phyloP scores from a whole-genome alignment of 139 green algal genomes.

The Chlamydomonas eustigma region DNA sequence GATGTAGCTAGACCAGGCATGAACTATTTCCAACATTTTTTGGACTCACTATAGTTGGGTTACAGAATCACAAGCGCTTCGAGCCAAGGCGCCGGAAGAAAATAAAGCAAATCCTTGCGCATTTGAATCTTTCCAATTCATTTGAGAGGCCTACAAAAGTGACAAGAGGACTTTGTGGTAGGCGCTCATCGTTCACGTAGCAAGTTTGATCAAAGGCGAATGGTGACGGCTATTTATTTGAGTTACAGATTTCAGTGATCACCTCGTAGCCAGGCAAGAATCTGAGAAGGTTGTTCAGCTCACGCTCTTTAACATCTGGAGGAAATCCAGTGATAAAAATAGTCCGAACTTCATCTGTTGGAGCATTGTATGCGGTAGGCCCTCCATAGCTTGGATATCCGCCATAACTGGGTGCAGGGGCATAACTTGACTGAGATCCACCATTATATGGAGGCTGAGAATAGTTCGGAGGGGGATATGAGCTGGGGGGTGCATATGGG shows the following conservation, averaged over 20 bases:
- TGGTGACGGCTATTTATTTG: no score
- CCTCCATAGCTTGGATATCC: not conserved
- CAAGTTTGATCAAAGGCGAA: no score
- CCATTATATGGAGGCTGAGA: not conserved
- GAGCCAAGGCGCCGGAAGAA: conserved; percentile 37
- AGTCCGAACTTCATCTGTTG: conserved; percentile 2
- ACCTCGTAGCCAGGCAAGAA: conserved; percentile 91
- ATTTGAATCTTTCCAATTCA: conserved; percentile 68
- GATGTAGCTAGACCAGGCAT: no score
- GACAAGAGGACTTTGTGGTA: not conserved
- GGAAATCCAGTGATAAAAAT: conserved; percentile 90
- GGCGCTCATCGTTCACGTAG: not conserved
- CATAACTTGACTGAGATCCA: not conserved
- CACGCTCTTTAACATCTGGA: conserved; percentile 80
- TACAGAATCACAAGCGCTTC: conserved; percentile 45
- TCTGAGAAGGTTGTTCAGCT: conserved; percentile 91
- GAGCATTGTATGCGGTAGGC: not conserved
- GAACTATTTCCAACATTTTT: no score
- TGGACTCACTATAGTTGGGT: conserved; percentile 24
- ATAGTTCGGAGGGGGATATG: not conserved
- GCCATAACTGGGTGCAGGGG: not conserved
- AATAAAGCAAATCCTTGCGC: conserved; percentile 88
- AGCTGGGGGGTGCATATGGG: not conserved
- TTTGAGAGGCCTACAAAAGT: conserved; percentile 59
- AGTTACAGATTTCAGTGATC: no score